Percentiles rank a stretch among this genome's conserved stretches.
Evolutionary conservation across 148 eudicot species (phyloP).

Genomic region (Mesembryanthemum crystallinum): DNA sequence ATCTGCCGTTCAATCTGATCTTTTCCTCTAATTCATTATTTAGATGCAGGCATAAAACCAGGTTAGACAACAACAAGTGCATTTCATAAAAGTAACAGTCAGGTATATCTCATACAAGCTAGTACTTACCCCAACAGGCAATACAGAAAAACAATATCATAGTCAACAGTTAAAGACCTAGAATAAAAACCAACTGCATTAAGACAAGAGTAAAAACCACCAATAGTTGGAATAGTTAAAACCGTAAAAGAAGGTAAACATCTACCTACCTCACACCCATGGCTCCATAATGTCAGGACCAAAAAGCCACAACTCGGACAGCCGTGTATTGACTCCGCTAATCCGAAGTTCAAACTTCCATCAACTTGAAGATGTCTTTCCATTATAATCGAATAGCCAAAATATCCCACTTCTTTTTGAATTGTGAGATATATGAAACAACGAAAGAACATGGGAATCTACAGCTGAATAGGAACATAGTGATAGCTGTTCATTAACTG

Average conservation of each 20-base stretch:
- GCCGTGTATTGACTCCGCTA: constrained; percentile 2
- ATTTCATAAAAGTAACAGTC: background rate
- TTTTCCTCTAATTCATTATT: background rate
- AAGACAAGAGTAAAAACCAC: background rate
- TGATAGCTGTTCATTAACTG: constrained; percentile 25
- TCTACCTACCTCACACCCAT: constrained; percentile 23
- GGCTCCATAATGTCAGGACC: constrained; percentile 6
- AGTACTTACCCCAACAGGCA: background rate
- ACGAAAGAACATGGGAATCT: constrained; percentile 27
- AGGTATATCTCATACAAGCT: background rate
- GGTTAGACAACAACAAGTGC: background rate
- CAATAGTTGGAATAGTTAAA: background rate
- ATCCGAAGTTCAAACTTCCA: constrained; percentile 17
- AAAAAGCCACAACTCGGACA: constrained; percentile 12
- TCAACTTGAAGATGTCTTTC: constrained; percentile 24
- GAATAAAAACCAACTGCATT: background rate
- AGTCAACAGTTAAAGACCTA: background rate
- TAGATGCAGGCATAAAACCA: constrained; percentile 2
- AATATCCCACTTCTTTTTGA: constrained; percentile 23
- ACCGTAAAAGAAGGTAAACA: background rate
- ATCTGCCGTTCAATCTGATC: constrained; percentile 5
- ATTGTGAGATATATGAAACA: constrained; percentile 25
- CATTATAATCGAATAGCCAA: constrained; percentile 20
- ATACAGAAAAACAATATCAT: background rate
- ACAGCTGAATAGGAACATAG: constrained; percentile 24